These are phyloP conservation scores for Limnanthes douglasii DNA, from an alignment of 345 rosid species.

Conservation along the genomic window DNA sequence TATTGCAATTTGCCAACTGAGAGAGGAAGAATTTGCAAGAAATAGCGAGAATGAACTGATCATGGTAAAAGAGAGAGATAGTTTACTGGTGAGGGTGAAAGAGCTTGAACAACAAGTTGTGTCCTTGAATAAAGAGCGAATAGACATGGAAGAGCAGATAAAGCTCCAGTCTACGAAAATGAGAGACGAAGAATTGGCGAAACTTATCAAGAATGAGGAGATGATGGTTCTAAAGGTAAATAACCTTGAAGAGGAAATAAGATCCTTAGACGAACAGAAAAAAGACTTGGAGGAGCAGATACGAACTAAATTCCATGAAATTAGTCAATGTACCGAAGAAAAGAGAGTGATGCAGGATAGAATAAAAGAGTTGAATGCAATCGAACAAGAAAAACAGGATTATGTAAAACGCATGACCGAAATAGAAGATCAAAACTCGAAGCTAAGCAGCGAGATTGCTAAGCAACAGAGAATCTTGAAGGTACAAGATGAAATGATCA, in stretches of 20 bases:
- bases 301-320: conserved; percentile 13
- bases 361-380: conserved; percentile 24
- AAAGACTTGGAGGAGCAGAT: conserved; percentile 24
- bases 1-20: conserved; percentile 15
- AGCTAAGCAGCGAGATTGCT: conserved; percentile 15
- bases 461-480: conserved; percentile 21
- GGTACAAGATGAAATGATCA: conserved; percentile 17
- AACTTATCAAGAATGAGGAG: too few species aligned
- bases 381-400: conserved; percentile 13
- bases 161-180: too few species aligned
- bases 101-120: too few species aligned
- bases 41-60: too few species aligned
- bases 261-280: too few species aligned
- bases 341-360: conserved; percentile 18
- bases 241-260: conserved; percentile 17
- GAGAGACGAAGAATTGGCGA: too few species aligned
- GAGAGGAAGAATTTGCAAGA: too few species aligned
- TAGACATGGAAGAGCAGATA: too few species aligned
- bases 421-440: conserved; percentile 10
- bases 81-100: too few species aligned
- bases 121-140: too few species aligned
- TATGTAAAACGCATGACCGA: conserved; percentile 9
- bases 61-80: too few species aligned
- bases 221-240: too few species aligned
- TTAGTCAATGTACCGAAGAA: conserved; percentile 25